Evolutionary conservation across 2,329 filamentous ascomycete genomes (phyloP), one percentile per base, ranked within the genome.

Genomic region (Apiospora rasikravindrae): DNA sequence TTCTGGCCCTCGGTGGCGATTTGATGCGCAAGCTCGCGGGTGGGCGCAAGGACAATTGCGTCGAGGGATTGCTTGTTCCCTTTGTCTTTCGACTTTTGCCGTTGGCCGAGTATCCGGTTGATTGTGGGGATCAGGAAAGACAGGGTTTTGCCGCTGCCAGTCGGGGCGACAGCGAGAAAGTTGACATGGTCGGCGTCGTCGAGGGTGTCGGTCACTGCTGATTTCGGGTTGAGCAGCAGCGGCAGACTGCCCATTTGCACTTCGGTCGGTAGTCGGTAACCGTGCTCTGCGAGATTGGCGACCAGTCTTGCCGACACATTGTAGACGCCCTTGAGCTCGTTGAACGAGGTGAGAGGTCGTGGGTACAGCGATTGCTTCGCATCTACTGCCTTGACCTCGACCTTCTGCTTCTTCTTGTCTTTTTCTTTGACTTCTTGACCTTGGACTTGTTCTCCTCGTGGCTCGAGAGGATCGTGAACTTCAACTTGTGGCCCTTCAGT

Each of bases 61-160:
- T 92, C 87, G 11, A 94, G 83, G 14, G 86, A 82, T 74, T 90
- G 88, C 4, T 47, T 47, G 33, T 51, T 42, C 13, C 49, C 49
- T 24, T 85, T 81, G 71, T 88, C 79, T 64, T 80, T 79, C 11
- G 69, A 61, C 33, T 57, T 42, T 22, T 51, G 76, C 57, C 88
- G 83, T 70, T 88, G 83, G 73, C 88, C 86, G 76, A 94, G 85
- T 57, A 97, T 91, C 66, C 89, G 88, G 79, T 97, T 92, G 77
- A 99, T 91, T 3, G 95, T 88, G 0, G 96, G 95, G 57, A 99
- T 93, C 77, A 98, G 83, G 78, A 98, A 99, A 24, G 95, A 94
- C 74, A 99, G 86, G 0, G 96, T 99, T 86, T 99, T 99, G 64
- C 96, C 96, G 81, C 96, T 98, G 33, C 96, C 96, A 0, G 96